phyloP scores from a whole-genome alignment of 2,329 filamentous ascomycete species.

The Hypoxylon sp. region DNA sequence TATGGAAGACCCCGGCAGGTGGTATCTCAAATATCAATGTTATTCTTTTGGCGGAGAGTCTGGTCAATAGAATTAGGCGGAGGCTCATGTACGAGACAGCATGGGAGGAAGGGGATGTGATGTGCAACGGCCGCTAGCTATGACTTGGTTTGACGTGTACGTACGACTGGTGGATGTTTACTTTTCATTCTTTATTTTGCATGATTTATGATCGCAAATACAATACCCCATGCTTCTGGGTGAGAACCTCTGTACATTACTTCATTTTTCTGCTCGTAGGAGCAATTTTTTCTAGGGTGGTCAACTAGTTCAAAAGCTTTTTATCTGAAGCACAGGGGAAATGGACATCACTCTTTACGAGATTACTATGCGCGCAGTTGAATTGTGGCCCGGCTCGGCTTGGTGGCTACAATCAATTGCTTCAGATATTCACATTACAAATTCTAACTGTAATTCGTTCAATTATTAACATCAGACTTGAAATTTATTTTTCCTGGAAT shows the following conservation, averaged over 20 bases:
- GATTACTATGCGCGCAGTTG: neutral
- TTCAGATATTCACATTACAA: neutral
- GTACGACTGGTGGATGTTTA: conserved; percentile 37
- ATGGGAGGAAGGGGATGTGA: conserved; percentile 20
- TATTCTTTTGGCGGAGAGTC: conserved; percentile 9
- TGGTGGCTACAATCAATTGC: neutral
- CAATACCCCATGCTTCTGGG: conserved; percentile 35
- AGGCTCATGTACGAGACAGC: conserved; percentile 2
- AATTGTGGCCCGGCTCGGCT: neutral
- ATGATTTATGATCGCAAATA: conserved; percentile 43
- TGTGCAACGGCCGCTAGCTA: conserved; percentile 41
- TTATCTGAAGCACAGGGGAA: conserved; percentile 8
- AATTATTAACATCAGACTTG: neutral
- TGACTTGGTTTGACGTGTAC: conserved; percentile 33
- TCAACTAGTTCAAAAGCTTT: neutral
- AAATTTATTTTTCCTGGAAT: neutral
- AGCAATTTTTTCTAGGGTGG: conserved; percentile 4
- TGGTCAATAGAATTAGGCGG: conserved; percentile 7
- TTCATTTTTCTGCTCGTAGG: conserved; percentile 18
- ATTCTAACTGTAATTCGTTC: neutral
- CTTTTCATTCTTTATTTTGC: conserved; percentile 29
- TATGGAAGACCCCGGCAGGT: conserved; percentile 1
- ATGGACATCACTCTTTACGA: conserved; percentile 6
- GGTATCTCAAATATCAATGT: conserved; percentile 2
- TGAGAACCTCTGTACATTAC: conserved; percentile 39